phyloP scores from a whole-genome alignment of 2,329 filamentous ascomycete species.

The Trichophyton benhamiae region DNA sequence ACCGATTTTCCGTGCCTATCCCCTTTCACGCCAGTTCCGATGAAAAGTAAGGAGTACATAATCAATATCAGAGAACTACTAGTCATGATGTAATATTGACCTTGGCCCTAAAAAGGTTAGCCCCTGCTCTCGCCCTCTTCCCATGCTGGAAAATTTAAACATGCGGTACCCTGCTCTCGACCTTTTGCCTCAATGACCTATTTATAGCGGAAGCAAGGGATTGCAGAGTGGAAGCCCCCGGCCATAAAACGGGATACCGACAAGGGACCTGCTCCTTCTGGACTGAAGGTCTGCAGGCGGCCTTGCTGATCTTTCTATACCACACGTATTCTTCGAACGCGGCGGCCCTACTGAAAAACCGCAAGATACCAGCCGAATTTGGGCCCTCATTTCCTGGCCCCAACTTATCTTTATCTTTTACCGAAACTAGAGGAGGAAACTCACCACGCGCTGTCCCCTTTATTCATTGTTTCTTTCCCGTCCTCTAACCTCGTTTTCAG shows the following conservation, averaged over 20 bases:
- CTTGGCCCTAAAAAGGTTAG: background rate
- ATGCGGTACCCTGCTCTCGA: background rate
- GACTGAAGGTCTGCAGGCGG: background rate
- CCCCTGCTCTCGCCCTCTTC: background rate
- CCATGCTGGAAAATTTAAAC: background rate
- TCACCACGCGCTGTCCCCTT: too few species aligned
- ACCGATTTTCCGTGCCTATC: background rate
- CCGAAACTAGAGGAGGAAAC: too few species aligned
- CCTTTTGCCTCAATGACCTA: background rate
- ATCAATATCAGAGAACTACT: too few species aligned
- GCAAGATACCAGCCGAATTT: too few species aligned
- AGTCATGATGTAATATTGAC: too few species aligned
- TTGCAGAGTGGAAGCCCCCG: background rate
- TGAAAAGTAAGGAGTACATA: too few species aligned
- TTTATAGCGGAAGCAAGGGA: background rate
- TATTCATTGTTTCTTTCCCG: too few species aligned
- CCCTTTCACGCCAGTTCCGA: background rate
- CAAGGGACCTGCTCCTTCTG: background rate
- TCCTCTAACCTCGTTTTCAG: too few species aligned
- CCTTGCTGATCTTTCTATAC: background rate
- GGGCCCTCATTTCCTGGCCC: too few species aligned
- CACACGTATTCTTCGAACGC: too few species aligned
- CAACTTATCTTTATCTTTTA: too few species aligned
- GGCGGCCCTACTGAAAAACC: too few species aligned
- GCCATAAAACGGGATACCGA: background rate